phyloP scores from a whole-genome alignment of 2,329 filamentous ascomycete species.

The Botryosphaeria dothidea region DNA sequence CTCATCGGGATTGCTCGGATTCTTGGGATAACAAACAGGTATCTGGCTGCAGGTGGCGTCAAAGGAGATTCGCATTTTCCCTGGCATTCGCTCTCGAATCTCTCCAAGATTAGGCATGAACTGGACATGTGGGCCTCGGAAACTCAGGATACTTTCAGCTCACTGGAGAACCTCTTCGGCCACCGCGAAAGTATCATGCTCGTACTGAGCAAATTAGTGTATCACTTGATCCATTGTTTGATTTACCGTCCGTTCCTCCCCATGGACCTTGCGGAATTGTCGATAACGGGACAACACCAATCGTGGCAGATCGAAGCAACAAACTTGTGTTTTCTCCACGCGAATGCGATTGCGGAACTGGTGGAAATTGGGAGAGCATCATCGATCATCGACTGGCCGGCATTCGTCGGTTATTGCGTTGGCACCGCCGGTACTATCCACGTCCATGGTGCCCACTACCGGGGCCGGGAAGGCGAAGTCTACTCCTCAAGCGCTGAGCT shows the following conservation, averaged over 20 bases:
- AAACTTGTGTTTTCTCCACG: slow-evolving; percentile 82
- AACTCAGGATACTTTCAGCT: slow-evolving; percentile 76
- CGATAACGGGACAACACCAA: slow-evolving; percentile 79
- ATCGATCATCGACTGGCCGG: slow-evolving; percentile 77
- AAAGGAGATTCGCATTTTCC: slow-evolving; percentile 90
- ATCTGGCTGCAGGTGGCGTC: slow-evolving; percentile 80
- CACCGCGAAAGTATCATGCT: slow-evolving; percentile 76
- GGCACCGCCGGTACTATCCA: slow-evolving; percentile 86
- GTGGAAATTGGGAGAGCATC: slow-evolving; percentile 76
- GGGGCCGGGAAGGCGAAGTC: slow-evolving; percentile 60
- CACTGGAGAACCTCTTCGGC: slow-evolving; percentile 72
- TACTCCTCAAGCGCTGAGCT: slow-evolving; percentile 70
- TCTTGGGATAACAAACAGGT: slow-evolving; percentile 78
- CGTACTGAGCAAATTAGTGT: slow-evolving; percentile 81
- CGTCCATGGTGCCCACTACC: slow-evolving; percentile 82
- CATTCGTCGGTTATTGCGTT: slow-evolving; percentile 83
- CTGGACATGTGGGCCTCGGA: slow-evolving; percentile 83
- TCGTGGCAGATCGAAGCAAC: slow-evolving; percentile 93
- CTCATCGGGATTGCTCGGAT: slow-evolving; percentile 83
- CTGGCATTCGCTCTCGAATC: slow-evolving; percentile 82
- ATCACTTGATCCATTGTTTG: slow-evolving; percentile 83
- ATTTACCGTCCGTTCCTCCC: slow-evolving; percentile 86
- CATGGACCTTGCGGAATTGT: slow-evolving; percentile 78
- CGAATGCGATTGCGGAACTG: slow-evolving; percentile 78
- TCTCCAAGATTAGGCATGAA: slow-evolving; percentile 84